Evolutionary conservation across 768 basidiomycete genomes (phyloP).

Genomic region (Hygrophorus pudorinus): DNA sequence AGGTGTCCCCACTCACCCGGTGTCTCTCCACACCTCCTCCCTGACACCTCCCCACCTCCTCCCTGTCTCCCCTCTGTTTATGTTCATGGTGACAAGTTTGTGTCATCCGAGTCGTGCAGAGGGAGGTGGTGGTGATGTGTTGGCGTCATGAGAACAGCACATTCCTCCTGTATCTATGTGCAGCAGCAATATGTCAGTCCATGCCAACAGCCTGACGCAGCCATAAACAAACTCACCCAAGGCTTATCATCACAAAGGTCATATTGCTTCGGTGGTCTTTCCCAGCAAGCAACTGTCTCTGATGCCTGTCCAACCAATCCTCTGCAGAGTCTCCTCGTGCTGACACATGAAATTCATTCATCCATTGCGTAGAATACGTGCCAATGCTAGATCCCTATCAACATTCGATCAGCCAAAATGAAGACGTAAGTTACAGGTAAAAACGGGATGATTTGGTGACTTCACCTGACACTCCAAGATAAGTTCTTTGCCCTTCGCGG

Average conservation of each 20-base stretch:
- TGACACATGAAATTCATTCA: conserved; percentile 75
- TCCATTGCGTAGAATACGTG: conserved; percentile 70
- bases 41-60: too few relatives aligned
- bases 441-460: neutral
- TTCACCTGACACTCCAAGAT: conserved; percentile 74
- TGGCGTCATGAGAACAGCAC: too few relatives aligned
- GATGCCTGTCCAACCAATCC: conserved; percentile 52
- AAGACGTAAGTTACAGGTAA: conserved; percentile 1
- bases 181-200: too few relatives aligned
- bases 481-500: conserved; percentile 43
- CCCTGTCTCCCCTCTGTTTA: too few relatives aligned
- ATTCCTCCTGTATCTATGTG: too few relatives aligned
- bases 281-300: conserved; percentile 62
- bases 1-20: too few relatives aligned
- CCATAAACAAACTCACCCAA: conserved; percentile 62
- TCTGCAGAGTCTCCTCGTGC: conserved; percentile 67
- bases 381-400: conserved; percentile 80
- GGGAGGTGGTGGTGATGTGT: too few relatives aligned
- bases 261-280: conserved; percentile 74
- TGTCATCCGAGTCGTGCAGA: too few relatives aligned
- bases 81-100: too few relatives aligned
- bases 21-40: too few relatives aligned
- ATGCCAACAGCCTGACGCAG: too few relatives aligned
- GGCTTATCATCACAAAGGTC: conserved; percentile 46
- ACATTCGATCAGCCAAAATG: neutral